phyloP scores from a whole-genome alignment of 768 basidiomycete genomes.

The Tulasnella sp. region DNA sequence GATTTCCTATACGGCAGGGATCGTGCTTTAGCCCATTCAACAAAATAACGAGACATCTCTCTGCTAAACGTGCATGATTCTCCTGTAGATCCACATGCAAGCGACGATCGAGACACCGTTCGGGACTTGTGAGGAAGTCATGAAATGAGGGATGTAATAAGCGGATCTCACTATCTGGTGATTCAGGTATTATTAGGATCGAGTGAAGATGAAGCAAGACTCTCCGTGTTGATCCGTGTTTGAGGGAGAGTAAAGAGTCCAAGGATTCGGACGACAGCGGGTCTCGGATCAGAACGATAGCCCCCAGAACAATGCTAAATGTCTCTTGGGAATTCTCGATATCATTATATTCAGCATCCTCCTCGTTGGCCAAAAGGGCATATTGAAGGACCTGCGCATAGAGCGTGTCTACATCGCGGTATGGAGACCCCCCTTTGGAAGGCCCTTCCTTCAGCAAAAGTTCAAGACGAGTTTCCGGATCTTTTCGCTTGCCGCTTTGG shows the following conservation, averaged over 20 bases:
- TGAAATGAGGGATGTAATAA: slow-evolving; percentile 31
- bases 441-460: not conserved
- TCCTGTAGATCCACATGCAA: not conserved
- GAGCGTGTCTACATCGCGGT: not conserved
- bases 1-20: not conserved
- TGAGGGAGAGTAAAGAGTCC: not conserved
- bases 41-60: not conserved
- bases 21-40: not conserved
- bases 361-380: not conserved
- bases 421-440: not conserved
- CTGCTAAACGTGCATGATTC: not conserved
- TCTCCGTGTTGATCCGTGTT: too few species aligned
- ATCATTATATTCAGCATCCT: not conserved
- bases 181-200: not conserved
- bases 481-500: not conserved
- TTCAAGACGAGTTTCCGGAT: not conserved
- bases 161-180: not conserved
- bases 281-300: not conserved
- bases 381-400: not conserved
- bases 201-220: slow-evolving; percentile 16
- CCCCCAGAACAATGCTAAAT: not conserved
- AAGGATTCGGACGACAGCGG: not conserved
- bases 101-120: not conserved
- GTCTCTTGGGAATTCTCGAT: too few species aligned
- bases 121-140: slow-evolving; percentile 16